Percentiles rank a stretch among this genome's conserved stretches.
Evolutionary conservation across 257 asterid genomes (phyloP).

Genomic region (Leonotis leonurus): DNA sequence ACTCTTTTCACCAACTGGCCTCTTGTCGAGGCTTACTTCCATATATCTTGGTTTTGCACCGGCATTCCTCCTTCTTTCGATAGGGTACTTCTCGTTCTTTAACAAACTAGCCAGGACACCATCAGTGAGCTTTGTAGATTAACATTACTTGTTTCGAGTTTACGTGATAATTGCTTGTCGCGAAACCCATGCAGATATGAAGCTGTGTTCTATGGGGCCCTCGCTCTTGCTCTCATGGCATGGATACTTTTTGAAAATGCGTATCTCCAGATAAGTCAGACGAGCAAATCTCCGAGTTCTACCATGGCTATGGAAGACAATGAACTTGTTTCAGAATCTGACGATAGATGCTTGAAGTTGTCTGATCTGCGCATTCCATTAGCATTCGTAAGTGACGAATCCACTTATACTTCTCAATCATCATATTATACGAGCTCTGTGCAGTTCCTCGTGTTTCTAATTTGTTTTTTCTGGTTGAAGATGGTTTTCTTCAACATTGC

Average conservation of each 20-base stretch:
- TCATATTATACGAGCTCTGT: no score
- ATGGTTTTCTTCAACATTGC: slow-evolving; percentile 95
- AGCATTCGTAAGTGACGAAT: slow-evolving; percentile 60
- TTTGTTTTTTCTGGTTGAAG: slow-evolving; percentile 26
- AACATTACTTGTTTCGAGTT: background rate
- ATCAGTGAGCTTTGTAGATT: slow-evolving; percentile 1
- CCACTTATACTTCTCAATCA: background rate
- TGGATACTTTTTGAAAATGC: slow-evolving; percentile 89
- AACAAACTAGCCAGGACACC: background rate
- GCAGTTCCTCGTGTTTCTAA: background rate
- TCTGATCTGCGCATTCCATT: slow-evolving; percentile 82
- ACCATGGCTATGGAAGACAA: slow-evolving; percentile 37
- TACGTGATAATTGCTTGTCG: background rate
- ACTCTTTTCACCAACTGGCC: slow-evolving; percentile 67
- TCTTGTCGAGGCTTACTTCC: slow-evolving; percentile 78
- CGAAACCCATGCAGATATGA: slow-evolving; percentile 62
- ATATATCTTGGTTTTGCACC: slow-evolving; percentile 95
- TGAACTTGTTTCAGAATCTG: slow-evolving; percentile 30
- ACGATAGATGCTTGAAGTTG: slow-evolving; percentile 52
- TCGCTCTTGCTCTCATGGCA: slow-evolving; percentile 79
- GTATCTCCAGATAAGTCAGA: slow-evolving; percentile 39
- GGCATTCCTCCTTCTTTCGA: slow-evolving; percentile 84
- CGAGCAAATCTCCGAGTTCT: slow-evolving; percentile 35
- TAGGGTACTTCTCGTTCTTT: slow-evolving; percentile 57
- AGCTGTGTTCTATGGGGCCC: slow-evolving; percentile 87